Percentiles rank a stretch among this genome's conserved stretches.
Conservation (phyloP, 2,329 filamentous ascomycete species). For the Claviceps sp. region DNA sequence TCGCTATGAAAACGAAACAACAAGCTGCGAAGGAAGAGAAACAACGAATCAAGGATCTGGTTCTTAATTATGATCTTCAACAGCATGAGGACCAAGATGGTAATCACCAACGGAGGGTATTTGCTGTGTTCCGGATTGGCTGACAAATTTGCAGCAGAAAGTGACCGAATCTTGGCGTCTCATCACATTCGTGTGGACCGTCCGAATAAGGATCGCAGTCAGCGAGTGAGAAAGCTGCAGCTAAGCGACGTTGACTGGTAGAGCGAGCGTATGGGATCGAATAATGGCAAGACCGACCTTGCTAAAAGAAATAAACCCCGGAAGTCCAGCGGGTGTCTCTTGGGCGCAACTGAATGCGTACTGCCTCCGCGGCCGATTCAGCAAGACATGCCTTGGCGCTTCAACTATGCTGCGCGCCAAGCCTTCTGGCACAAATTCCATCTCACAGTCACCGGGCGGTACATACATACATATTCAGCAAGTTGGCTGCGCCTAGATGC, state of each 20-base stretch:
- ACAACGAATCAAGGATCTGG: constrained; percentile 94
- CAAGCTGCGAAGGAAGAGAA: constrained; percentile 93
- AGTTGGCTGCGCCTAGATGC: not conserved
- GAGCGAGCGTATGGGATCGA: not conserved
- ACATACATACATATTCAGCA: not conserved
- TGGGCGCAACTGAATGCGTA: not conserved
- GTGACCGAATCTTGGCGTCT: constrained; percentile 34
- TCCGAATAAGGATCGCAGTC: constrained; percentile 51
- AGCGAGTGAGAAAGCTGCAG: constrained; percentile 81
- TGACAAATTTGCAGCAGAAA: constrained; percentile 22
- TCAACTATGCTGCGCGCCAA: not conserved
- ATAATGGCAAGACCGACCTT: not conserved
- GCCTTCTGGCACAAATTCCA: not conserved
- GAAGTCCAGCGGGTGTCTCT: no score
- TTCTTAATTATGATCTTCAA: constrained; percentile 88
- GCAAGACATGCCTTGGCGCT: not conserved
- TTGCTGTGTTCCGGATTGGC: not conserved
- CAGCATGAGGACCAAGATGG: constrained; percentile 71
- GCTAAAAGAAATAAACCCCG: not conserved
- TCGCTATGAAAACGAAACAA: constrained; percentile 93
- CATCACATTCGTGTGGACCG: constrained; percentile 44
- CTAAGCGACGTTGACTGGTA: constrained; percentile 98
- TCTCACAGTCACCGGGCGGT: not conserved
- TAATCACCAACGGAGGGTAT: constrained; percentile 28
- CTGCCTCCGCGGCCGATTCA: not conserved